Conservation (phyloP, 306 rosid genomes). For the Sophora flavescens region DNA sequence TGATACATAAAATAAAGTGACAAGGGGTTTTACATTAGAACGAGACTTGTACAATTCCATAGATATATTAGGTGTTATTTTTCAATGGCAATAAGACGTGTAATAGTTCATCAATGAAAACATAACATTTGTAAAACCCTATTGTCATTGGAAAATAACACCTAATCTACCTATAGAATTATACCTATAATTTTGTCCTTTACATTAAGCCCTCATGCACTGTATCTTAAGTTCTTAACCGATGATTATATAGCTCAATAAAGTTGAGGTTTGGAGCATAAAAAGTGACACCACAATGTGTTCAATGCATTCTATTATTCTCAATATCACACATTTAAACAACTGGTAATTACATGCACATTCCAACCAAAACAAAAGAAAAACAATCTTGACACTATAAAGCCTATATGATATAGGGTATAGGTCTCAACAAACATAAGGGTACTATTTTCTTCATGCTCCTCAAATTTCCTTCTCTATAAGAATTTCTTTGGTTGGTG, state of each 20-base stretch:
- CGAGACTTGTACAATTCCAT: too few relatives aligned
- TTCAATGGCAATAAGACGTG: too few relatives aligned
- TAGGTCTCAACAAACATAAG: constrained; percentile 35
- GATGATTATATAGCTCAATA: background rate
- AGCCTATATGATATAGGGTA: constrained; percentile 32
- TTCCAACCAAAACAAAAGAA: constrained; percentile 15
- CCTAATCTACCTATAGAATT: too few relatives aligned
- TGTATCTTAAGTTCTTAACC: background rate
- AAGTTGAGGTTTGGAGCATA: constrained; percentile 9
- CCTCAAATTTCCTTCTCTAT: constrained; percentile 10
- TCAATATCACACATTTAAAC: constrained; percentile 35
- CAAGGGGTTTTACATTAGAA: too few relatives aligned
- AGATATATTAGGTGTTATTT: too few relatives aligned
- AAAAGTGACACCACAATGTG: background rate
- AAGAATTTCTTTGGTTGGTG: constrained; percentile 22
- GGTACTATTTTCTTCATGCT: constrained; percentile 11
- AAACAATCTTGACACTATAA: constrained; percentile 41
- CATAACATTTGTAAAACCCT: too few relatives aligned
- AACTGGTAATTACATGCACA: constrained; percentile 9
- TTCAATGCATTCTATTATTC: constrained; percentile 12
- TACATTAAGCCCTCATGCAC: background rate
- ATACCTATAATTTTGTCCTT: too few relatives aligned
- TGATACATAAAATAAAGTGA: background rate
- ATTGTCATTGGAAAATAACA: too few relatives aligned
- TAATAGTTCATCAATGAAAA: too few relatives aligned